Base-by-base conservation (phyloP, 768 basidiomycete species). In the Pleurotus djamor region DNA sequence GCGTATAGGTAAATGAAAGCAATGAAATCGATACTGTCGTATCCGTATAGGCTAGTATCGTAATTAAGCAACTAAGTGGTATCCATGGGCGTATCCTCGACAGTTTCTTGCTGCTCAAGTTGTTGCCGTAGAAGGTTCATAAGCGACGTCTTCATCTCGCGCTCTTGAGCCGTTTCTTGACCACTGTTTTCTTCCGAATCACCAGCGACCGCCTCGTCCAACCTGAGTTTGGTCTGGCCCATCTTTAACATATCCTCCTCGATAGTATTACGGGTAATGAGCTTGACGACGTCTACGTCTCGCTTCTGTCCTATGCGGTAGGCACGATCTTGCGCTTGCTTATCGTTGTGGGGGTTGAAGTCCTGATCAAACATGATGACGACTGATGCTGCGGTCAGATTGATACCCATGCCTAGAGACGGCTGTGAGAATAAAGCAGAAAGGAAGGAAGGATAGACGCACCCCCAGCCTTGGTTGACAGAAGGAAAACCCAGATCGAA, bases 361-460 rank as follows among this genome's bases (percentile, higher is more conserved):
- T 98, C 96, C 69, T 96, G 95, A 69, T 99, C 96, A 69, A 95
- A 97, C 90, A 95, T 91, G 67, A 98, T 91, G 44, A 99, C 96
- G 41, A 95, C 94, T 48, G 92, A 95, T 1, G 96, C 96, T 2
- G 95, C 94, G 1, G 93, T 96, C 64, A 99, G 73, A 71, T 99
- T 99, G 70, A 99, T 96, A 4, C 96, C 96, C 92, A 94, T 94
- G 7, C 91, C 79, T 80, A 58, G 9, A 17, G 45, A 48, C 60
- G 43, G 38, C 3, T 12, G 34, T 67, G 34, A 52, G 56, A 28
- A 58, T 38, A 34, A 43, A 41, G 48, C 44, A 49, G 37, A 12
- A 55, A 58, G 49, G 21, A 21, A 28, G 17, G n/a, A 35, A 41
- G 45, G 36, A 48, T 48, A 13, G 17, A 66, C 70, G 63, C 57